Evolutionary conservation across 441 rosid genomes (phyloP).

Genomic region (Adansonia gregorii): DNA sequence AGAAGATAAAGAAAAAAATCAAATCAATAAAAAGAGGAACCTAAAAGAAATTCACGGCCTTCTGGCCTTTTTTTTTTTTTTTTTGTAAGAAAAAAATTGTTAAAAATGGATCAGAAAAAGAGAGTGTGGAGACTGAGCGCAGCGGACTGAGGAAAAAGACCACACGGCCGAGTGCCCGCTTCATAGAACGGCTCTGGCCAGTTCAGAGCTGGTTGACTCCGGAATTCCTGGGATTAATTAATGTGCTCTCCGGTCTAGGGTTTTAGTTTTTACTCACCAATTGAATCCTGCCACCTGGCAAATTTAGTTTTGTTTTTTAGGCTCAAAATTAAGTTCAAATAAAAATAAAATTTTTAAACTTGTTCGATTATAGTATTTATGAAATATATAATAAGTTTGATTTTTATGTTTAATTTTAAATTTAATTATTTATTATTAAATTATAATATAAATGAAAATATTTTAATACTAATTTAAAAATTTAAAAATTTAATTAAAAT

Average conservation of each 20-base stretch:
- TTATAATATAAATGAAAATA: too few relatives aligned
- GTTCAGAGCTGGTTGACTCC: slow-evolving; percentile 11
- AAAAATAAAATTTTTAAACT: too few relatives aligned
- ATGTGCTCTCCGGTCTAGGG: background rate
- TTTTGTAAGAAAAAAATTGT: background rate
- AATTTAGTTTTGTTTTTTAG: background rate
- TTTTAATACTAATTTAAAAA: too few relatives aligned
- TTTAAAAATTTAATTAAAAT: too few relatives aligned
- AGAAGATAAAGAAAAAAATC: slow-evolving; percentile 34
- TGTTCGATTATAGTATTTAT: too few relatives aligned
- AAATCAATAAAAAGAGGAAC: background rate
- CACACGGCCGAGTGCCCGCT: slow-evolving; percentile 61
- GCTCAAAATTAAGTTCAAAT: too few relatives aligned
- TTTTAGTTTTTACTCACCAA: background rate
- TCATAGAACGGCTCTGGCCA: slow-evolving; percentile 25
- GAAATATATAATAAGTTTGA: too few relatives aligned
- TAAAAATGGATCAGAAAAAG: slow-evolving; percentile 19
- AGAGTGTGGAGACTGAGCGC: slow-evolving; percentile 45
- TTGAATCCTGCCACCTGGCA: background rate
- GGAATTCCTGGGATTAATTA: background rate
- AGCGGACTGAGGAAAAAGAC: slow-evolving; percentile 22
- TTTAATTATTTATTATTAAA: too few relatives aligned
- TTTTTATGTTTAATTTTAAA: too few relatives aligned
- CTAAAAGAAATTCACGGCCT: slow-evolving; percentile 40
- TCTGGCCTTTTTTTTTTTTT: background rate